Conservation (phyloP, 1,284 basidiomycete species). For the Malassezia brasiliensis region DNA sequence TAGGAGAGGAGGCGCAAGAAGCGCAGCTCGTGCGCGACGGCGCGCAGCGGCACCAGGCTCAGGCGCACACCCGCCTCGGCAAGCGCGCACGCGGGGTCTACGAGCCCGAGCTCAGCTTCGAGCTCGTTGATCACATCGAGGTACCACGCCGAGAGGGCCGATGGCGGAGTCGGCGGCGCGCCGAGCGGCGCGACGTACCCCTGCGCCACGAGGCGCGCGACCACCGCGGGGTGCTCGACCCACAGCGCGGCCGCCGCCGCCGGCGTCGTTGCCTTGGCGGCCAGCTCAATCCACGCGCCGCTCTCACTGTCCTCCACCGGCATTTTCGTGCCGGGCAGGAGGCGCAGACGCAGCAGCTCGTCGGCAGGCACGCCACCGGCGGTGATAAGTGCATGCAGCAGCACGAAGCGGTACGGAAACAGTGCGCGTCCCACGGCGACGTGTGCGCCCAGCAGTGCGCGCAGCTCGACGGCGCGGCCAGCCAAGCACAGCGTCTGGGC, state of each 20-base stretch:
- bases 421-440: constrained; percentile 11
- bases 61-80: constrained; percentile 13
- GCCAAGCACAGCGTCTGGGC: constrained; percentile 10
- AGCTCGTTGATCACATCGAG: constrained; percentile 7
- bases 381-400: constrained; percentile 12
- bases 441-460: constrained; percentile 14
- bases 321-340: constrained; percentile 14
- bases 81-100: constrained; percentile 8
- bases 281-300: constrained; percentile 17
- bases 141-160: constrained; percentile 14
- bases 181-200: not conserved
- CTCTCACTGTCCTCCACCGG: constrained; percentile 18
- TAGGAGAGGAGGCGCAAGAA: constrained; percentile 8
- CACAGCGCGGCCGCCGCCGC: constrained; percentile 3
- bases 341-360: constrained; percentile 7
- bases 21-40: constrained; percentile 7
- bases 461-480: constrained; percentile 13
- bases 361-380: constrained; percentile 10
- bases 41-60: constrained; percentile 10
- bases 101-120: constrained; percentile 4
- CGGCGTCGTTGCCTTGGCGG: not conserved
- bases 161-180: constrained; percentile 7
- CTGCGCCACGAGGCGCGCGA: not conserved
- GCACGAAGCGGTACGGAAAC: constrained; percentile 13
- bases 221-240: constrained; percentile 12